phyloP scores from a whole-genome alignment of 208 protist genomes.

The Wallacemonas sp. region DNA sequence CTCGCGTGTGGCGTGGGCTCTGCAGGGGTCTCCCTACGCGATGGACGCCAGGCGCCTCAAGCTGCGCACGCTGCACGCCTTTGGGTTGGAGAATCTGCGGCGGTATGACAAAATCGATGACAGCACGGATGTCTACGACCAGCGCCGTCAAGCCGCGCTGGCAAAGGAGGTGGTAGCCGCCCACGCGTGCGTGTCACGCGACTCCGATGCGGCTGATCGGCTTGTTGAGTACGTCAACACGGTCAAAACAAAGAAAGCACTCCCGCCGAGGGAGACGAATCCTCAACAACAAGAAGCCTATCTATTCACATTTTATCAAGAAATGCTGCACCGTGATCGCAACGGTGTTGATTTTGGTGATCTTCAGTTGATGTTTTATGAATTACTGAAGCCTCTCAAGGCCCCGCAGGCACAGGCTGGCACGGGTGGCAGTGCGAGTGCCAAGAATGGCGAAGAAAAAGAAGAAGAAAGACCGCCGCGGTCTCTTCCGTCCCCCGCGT shows the following conservation, averaged over 20 bases:
- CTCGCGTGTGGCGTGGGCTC: slow-evolving; percentile 39
- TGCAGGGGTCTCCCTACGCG: slow-evolving; percentile 31
- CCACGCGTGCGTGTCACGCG: slow-evolving; percentile 35
- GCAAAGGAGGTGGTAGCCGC: slow-evolving; percentile 53
- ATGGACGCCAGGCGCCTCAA: slow-evolving; percentile 40
- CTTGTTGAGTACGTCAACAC: slow-evolving; percentile 71
- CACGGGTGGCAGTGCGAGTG: background rate
- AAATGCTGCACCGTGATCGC: slow-evolving; percentile 57
- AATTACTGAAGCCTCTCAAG: slow-evolving; percentile 41
- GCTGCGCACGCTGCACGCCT: slow-evolving; percentile 85
- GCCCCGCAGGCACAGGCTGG: background rate
- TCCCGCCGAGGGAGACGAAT: slow-evolving; percentile 42
- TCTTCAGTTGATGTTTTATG: slow-evolving; percentile 75
- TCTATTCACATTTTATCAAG: slow-evolving; percentile 75
- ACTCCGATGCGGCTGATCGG: slow-evolving; percentile 52
- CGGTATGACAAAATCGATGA: slow-evolving; percentile 50
- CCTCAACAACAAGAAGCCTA: slow-evolving; percentile 57
- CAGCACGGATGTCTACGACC: slow-evolving; percentile 63
- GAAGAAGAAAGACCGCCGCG: background rate
- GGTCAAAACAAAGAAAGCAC: slow-evolving; percentile 61
- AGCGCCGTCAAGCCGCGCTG: slow-evolving; percentile 48
- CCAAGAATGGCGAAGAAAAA: too few relatives aligned
- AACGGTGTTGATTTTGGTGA: slow-evolving; percentile 88
- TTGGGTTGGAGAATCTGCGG: slow-evolving; percentile 80
- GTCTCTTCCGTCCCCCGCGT: slow-evolving; percentile 30